Base-by-base conservation (phyloP, 2,329 filamentous ascomycete species). In the Ophiocordyceps camponoti-rufipedis region DNA sequence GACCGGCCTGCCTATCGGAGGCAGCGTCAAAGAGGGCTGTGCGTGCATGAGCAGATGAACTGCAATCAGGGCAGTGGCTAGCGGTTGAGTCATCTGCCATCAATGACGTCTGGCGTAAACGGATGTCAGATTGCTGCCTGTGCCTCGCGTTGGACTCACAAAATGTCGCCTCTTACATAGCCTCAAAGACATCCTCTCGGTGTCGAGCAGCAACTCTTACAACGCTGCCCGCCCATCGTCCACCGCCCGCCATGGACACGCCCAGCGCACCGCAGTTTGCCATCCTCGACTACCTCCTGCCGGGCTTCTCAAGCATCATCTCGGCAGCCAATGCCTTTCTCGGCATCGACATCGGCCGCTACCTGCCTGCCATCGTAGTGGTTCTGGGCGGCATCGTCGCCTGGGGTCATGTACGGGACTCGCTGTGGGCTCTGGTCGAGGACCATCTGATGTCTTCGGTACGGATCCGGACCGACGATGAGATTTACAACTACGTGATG, bases 401-500 rank as follows among this genome's bases (percentile, higher is more conserved):
- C 10, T 71, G 71, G 62, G 66, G 66, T 49, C 80, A 80, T 51
- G 55, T 72, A 41, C 67, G 61, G 45, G 58, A 63, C 2, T 70
- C 68, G 51, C 47, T 74, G 12, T 71, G 66, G 62, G 56, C 58
- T 1, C 57, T 70, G 38, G 50, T 78, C 29, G 65, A 72, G 40
- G 53, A 62, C 6, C 64, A 81, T 52, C 70, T 80, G 52, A 77
- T 82, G 67, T 80, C 75, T 3, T 74, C 71, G 1, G 78, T 80
- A 16, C 74, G 80, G 52, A 73, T 85, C 38, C 71, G 77, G 41
- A 70, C 74, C 28, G 78, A 84, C 47, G 81, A 85, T 52, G 80
- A 85, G 56, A 74, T 82, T 47, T 85, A 82, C 63, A 79, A 79
- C 55, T 81, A 82, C 54, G 54, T 84, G 39, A 82, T 84, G 77